Base-by-base conservation (phyloP, 2,329 filamentous ascomycete genomes). In the Paecilomyces fulvus region DNA sequence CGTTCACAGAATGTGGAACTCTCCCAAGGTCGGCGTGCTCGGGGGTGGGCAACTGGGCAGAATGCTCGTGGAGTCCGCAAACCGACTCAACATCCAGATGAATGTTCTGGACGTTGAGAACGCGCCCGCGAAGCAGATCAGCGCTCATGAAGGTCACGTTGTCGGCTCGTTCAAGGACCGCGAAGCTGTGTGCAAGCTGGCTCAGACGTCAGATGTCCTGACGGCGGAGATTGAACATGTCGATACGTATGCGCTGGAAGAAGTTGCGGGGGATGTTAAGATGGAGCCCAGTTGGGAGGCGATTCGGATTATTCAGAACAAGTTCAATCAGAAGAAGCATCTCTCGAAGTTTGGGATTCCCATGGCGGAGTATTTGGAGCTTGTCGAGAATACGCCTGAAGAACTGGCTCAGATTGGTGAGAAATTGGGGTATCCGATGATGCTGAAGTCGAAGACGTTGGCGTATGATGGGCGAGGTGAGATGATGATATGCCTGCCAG, bases 211-310 rank as follows among this genome's bases (percentile, higher is more conserved):
- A 64, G 89, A 95, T 69, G 83, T 95, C 14, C 78, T 96, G 59
- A 96, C 91, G 0, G 89, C 95, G 12, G 92, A 97, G 74, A 96
- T 96, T 61, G 92, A 97, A 78, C 92, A 96, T 74, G 88, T 96
- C 57, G 85, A 96, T 72, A 94, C 90, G n/a, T 80, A 90, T 54
- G 87, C 94, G 23, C 81, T 96, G 3, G 90, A 96, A 73, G 89
- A 95, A 68, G 84, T 96, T 56, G 70, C 86, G 31, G 83, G 87
- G 3, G 75, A 83, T 61, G 81, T 88, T 48, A 78, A 84, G 46
- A 80, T 90, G 1, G 85, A 96, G 67, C 91, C 92, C 1, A 89
- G 86, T 58, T 95, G 90, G 88, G 83, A 84, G 74, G 95, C 92
- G 1, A 81, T 97, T 55, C 83, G 90, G 30, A 85, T 87, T 17